Conservation (phyloP, 306 rosid genomes). For the Hippophae tibetana region DNA sequence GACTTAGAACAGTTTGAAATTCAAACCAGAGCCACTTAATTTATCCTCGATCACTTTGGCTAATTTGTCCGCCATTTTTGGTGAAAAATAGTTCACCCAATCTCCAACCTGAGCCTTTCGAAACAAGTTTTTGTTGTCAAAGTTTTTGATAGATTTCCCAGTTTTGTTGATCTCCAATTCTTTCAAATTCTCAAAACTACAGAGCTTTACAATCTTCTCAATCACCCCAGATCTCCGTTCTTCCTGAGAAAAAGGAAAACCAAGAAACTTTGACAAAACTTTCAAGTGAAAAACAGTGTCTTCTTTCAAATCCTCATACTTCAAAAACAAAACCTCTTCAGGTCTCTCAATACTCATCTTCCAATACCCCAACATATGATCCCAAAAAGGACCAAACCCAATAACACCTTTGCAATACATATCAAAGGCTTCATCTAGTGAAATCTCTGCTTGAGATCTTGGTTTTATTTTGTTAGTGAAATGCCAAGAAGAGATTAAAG, state of each 20-base stretch:
- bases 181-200: slow-evolving; percentile 43
- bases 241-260: slow-evolving; percentile 25
- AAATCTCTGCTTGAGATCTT: background rate
- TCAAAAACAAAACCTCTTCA: slow-evolving; percentile 38
- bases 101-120: slow-evolving; percentile 55
- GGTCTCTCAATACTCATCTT: slow-evolving; percentile 37
- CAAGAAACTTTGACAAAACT: slow-evolving; percentile 34
- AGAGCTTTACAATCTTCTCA: slow-evolving; percentile 30
- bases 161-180: slow-evolving; percentile 33
- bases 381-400: slow-evolving; percentile 43
- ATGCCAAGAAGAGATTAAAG: slow-evolving; percentile 37
- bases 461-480: slow-evolving; percentile 17
- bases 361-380: slow-evolving; percentile 48
- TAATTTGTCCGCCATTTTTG: slow-evolving; percentile 32
- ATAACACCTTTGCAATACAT: slow-evolving; percentile 34
- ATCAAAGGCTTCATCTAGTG: slow-evolving; percentile 38
- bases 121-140: slow-evolving; percentile 37
- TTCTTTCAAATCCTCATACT: slow-evolving; percentile 43
- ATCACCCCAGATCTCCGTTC: slow-evolving; percentile 33
- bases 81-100: slow-evolving; percentile 42
- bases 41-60: slow-evolving; percentile 35
- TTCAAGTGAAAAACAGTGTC: slow-evolving; percentile 20
- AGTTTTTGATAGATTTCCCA: slow-evolving; percentile 18
- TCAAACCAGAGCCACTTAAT: slow-evolving; percentile 27
- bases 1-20: slow-evolving; percentile 8